Evolutionary conservation across 257 asterid species (phyloP).

Genomic region (Solanum sejunctum): DNA sequence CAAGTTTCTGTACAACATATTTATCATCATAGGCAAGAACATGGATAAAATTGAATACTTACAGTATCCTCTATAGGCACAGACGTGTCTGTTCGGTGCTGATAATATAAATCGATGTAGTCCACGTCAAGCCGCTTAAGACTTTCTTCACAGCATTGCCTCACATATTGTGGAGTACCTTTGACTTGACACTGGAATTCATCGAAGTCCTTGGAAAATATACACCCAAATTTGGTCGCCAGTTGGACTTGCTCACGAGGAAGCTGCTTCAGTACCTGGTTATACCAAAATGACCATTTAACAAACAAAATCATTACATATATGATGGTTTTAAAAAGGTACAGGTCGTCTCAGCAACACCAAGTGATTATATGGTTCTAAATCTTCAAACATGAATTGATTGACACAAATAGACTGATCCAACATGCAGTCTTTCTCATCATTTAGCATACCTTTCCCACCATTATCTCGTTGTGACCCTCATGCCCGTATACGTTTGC

Average conservation of each 20-base stretch:
- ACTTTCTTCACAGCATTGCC: constrained; percentile 40
- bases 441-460: constrained; percentile 31
- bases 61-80: constrained; percentile 57
- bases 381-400: neutral
- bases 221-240: constrained; percentile 25
- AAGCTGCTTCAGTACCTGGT: constrained; percentile 21
- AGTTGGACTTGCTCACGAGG: constrained; percentile 23
- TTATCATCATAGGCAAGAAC: neutral
- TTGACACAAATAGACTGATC: neutral
- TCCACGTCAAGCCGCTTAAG: constrained; percentile 37
- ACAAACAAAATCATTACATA: neutral
- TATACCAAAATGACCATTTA: neutral
- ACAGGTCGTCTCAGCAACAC: neutral
- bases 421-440: neutral
- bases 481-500: constrained; percentile 24
- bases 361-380: neutral
- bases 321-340: neutral
- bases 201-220: neutral
- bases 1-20: neutral
- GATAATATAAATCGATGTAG: constrained; percentile 47
- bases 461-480: constrained; percentile 32
- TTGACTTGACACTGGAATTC: neutral
- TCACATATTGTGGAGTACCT: constrained; percentile 25
- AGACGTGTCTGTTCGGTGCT: constrained; percentile 28
- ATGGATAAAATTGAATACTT: neutral